Conservation (phyloP, 106 monocot species). For the Xerophyta viscosa region DNA sequence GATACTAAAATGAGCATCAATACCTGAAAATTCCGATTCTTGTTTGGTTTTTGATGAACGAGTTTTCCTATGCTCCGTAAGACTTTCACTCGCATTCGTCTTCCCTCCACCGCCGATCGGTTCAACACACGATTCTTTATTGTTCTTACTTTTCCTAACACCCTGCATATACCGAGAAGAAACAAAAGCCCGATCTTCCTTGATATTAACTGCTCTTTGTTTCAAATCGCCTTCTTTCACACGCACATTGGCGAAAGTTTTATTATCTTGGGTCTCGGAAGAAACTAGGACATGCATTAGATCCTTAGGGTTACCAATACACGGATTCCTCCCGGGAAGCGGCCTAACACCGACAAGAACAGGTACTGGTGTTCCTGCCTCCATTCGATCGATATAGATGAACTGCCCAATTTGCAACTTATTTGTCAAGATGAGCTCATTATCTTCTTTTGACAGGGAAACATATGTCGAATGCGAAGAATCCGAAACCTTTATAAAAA, state of each 20-base stretch:
- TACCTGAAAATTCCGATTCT: conserved; percentile 43
- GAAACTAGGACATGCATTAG: conserved; percentile 62
- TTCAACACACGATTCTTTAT: conserved; percentile 13
- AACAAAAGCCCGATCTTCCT: conserved; percentile 64
- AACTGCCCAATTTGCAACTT: conserved; percentile 90
- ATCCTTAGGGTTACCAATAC: conserved; percentile 81
- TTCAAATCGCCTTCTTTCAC: conserved; percentile 35
- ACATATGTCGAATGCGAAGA: conserved; percentile 88
- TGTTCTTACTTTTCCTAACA: conserved; percentile 27
- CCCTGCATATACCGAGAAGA: conserved; percentile 78
- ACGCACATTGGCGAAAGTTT: conserved; percentile 2
- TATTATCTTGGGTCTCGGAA: conserved; percentile 19
- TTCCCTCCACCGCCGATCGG: conserved; percentile 14
- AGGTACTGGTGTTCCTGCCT: conserved; percentile 65
- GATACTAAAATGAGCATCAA: neutral
- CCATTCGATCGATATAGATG: conserved; percentile 76
- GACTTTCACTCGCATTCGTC: conserved; percentile 15
- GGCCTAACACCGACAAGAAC: conserved; percentile 73
- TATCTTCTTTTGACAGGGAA: conserved; percentile 74
- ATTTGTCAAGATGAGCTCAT: conserved; percentile 71
- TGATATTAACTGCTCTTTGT: conserved; percentile 51
- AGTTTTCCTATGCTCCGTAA: conserved; percentile 15
- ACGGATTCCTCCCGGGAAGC: conserved; percentile 65
- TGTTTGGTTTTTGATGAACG: conserved; percentile 21
- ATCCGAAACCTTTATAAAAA: conserved; percentile 92